phyloP scores from a whole-genome alignment of 2,329 filamentous ascomycete genomes.

The Fusarium sp. region DNA sequence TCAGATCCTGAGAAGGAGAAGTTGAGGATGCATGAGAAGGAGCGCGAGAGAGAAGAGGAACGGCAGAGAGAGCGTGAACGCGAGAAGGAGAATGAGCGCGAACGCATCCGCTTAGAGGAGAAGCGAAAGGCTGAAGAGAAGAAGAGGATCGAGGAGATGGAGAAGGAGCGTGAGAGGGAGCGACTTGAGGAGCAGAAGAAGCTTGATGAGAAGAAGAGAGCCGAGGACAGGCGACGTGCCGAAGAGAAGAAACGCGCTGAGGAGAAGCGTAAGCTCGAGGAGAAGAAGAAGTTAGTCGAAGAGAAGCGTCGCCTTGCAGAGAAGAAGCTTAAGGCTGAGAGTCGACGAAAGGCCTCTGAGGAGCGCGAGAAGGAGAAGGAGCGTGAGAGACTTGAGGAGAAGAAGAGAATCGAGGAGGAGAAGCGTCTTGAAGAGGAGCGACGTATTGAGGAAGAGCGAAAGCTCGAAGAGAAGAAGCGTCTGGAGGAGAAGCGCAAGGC shows the following conservation, averaged over 20 bases:
- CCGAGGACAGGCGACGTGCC: not conserved
- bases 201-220: not conserved
- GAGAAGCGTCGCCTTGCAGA: slow-evolving; percentile 10
- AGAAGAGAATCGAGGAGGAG: slow-evolving; percentile 12
- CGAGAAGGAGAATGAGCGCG: slow-evolving; percentile 17
- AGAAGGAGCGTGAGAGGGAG: slow-evolving; percentile 10
- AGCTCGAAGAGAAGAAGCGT: slow-evolving; percentile 13
- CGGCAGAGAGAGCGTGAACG: slow-evolving; percentile 8
- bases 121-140: slow-evolving; percentile 13
- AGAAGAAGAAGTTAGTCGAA: slow-evolving; percentile 11
- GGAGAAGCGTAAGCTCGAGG: slow-evolving; percentile 8
- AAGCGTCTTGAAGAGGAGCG: slow-evolving; percentile 3
- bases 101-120: slow-evolving; percentile 8
- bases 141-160: slow-evolving; percentile 8
- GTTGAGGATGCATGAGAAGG: slow-evolving; percentile 2
- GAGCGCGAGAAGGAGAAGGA: slow-evolving; percentile 11
- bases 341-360: slow-evolving; percentile 4
- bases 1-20: slow-evolving; percentile 16
- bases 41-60: slow-evolving; percentile 7
- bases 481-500: slow-evolving; percentile 9
- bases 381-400: not conserved
- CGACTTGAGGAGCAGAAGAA: slow-evolving; percentile 1
- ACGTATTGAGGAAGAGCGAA: slow-evolving; percentile 8
- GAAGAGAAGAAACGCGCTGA: slow-evolving; percentile 1
- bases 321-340: slow-evolving; percentile 9